These are phyloP conservation scores for Rubroshorea leprosula DNA, from an alignment of 345 rosid species.

Conservation along the genomic window DNA sequence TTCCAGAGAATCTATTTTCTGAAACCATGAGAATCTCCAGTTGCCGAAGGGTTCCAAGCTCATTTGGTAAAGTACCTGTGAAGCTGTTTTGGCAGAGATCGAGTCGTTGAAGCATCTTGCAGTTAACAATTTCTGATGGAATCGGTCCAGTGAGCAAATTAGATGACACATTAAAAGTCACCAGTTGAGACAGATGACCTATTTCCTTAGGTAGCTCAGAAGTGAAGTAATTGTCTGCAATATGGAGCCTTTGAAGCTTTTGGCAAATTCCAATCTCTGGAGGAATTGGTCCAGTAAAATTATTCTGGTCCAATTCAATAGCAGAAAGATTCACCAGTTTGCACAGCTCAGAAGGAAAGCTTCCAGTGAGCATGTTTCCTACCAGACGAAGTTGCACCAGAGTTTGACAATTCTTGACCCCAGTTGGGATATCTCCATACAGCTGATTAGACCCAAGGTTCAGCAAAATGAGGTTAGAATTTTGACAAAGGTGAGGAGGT, in stretches of 20 bases:
- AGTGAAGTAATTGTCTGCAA: conserved; percentile 61
- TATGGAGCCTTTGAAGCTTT: conserved; percentile 69
- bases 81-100: conserved; percentile 75
- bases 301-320: conserved; percentile 72
- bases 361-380: conserved; percentile 62
- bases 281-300: conserved; percentile 68
- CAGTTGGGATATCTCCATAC: conserved; percentile 59
- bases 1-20: conserved; percentile 70
- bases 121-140: conserved; percentile 63
- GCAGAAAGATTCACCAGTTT: conserved; percentile 65
- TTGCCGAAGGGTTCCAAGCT: conserved; percentile 67
- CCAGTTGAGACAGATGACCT: conserved; percentile 68
- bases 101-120: conserved; percentile 84
- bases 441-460: conserved; percentile 70
- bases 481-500: conserved; percentile 63
- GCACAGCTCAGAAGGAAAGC: conserved; percentile 77
- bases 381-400: conserved; percentile 65
- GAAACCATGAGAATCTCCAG: conserved; percentile 85
- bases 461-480: conserved; percentile 49
- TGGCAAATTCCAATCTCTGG: conserved; percentile 59
- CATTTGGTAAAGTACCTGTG: conserved; percentile 50
- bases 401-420: conserved; percentile 49
- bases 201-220: conserved; percentile 65
- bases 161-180: conserved; percentile 73
- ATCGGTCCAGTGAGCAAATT: conserved; percentile 61